phyloP scores from a whole-genome alignment of 2,329 filamentous ascomycete genomes.

The Aspergillus transmontanensis region DNA sequence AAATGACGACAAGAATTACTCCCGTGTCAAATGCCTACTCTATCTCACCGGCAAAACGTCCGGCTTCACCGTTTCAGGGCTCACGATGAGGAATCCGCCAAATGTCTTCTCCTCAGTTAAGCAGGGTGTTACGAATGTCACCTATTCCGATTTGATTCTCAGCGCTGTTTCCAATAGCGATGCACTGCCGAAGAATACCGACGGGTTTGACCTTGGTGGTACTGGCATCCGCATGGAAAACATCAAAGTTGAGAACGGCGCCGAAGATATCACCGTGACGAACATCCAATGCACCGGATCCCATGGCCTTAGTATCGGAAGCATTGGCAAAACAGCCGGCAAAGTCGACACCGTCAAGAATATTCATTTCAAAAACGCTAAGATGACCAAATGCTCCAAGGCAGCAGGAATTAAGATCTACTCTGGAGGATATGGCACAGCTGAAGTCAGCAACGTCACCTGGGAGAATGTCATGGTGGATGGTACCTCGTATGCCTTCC shows the following conservation, averaged over 20 bases:
- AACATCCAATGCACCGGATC: constrained; percentile 51
- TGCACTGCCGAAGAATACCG: background rate
- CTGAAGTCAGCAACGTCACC: constrained; percentile 5
- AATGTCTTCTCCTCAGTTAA: background rate
- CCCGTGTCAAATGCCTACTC: background rate
- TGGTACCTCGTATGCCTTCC: background rate
- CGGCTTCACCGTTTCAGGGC: background rate
- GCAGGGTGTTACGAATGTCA: background rate
- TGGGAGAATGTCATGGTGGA: background rate
- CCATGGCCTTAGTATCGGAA: constrained; percentile 53
- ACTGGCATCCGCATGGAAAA: background rate
- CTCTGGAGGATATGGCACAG: background rate
- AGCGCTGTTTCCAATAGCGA: background rate
- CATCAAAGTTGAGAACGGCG: constrained; percentile 25
- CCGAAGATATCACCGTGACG: constrained; percentile 43
- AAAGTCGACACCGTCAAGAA: constrained; percentile 45
- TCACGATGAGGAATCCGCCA: background rate
- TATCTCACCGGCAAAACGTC: background rate
- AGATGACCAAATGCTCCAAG: constrained; percentile 47
- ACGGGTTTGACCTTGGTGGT: background rate
- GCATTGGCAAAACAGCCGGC: constrained; percentile 42
- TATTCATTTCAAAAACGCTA: constrained; percentile 44
- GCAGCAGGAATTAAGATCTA: constrained; percentile 48
- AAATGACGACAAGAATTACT: background rate
- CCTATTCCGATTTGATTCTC: background rate